Base-by-base conservation (phyloP, 2,329 filamentous ascomycete genomes). In the Epichloe coenophiala region DNA sequence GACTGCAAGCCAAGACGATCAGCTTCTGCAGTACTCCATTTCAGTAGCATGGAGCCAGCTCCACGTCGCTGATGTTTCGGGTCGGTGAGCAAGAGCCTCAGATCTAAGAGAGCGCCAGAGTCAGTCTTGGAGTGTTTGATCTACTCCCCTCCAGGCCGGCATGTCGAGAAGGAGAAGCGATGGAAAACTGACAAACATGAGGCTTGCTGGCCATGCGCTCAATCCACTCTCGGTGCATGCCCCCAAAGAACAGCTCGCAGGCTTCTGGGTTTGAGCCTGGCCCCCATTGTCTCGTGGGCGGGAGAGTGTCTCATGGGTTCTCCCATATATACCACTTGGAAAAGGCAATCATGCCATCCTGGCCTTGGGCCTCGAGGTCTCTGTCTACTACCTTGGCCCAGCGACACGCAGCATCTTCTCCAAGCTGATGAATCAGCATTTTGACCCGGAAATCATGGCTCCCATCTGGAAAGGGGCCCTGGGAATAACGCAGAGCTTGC, bases 31-130 rank as follows among this genome's bases (percentile, higher is more conserved):
- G 61, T 57, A 3, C 63, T 63, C 61, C 62, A 66, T 33, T 60
- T 51, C 44, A 71, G 49, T 52, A 70, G 55, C 56, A 68, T 54
- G 19, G 58, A 56, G 2, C 58, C 67, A 12, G 63, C 63, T 5
- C 68, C 68, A 6, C 63, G 63, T 44, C 60, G 59, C 45, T 68
- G 66, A 49, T 68, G 64, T 13, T 61, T 60, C 1, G 67, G 61
- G 44, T 67, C 60, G 2, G 68, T 70, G 41, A 69, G 64, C 36
- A 71, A 58, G 1, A 67, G 58, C 45, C 66, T 65, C 3, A 71
- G 55, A 49, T 69, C 67, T 69, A 38, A 2, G 11, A 23, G 38
- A 21, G 27, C 27, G 8, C 27, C 27, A 31, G 27, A 31, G 27
- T 9, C 8, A 31, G 27, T 31, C 27, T 31, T 31, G 27, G 27